phyloP scores from a whole-genome alignment of 164 flowering plant genomes.

The Umbilicus rupestris region DNA sequence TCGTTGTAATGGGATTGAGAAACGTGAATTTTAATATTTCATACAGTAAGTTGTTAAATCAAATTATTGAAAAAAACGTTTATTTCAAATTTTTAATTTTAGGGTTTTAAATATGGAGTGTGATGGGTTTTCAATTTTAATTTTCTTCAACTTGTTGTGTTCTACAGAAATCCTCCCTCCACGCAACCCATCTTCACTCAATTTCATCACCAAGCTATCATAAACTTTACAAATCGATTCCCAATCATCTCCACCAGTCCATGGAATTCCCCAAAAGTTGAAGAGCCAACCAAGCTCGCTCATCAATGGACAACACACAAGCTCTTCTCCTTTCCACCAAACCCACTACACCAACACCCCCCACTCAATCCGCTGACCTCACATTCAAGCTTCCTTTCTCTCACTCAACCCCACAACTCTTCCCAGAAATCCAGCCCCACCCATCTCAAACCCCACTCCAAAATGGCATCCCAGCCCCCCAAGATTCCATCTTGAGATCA shows the following conservation, averaged over 20 bases:
- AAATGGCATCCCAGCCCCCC: neutral
- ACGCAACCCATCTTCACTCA: neutral
- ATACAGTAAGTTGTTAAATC: too few relatives aligned
- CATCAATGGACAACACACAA: neutral
- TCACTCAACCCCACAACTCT: slow-evolving; percentile 5
- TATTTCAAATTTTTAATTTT: too few relatives aligned
- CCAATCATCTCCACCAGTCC: neutral
- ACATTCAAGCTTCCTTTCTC: neutral
- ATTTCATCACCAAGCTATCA: neutral
- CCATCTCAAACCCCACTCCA: slow-evolving; percentile 1
- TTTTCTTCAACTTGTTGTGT: neutral
- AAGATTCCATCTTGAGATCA: slow-evolving; percentile 1
- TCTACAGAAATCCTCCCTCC: neutral
- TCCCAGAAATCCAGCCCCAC: slow-evolving; percentile 1
- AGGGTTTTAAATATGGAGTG: too few relatives aligned
- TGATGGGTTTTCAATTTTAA: neutral
- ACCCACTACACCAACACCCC: neutral
- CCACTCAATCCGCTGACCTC: neutral
- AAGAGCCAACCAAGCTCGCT: neutral
- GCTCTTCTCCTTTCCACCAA: slow-evolving; percentile 4
- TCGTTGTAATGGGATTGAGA: too few relatives aligned
- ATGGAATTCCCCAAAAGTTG: neutral
- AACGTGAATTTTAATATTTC: too few relatives aligned
- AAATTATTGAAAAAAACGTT: too few relatives aligned
- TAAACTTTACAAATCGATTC: neutral